Conservation (phyloP, 1,139 yeast genomes). For the Magnusiomyces tetraspermus region DNA sequence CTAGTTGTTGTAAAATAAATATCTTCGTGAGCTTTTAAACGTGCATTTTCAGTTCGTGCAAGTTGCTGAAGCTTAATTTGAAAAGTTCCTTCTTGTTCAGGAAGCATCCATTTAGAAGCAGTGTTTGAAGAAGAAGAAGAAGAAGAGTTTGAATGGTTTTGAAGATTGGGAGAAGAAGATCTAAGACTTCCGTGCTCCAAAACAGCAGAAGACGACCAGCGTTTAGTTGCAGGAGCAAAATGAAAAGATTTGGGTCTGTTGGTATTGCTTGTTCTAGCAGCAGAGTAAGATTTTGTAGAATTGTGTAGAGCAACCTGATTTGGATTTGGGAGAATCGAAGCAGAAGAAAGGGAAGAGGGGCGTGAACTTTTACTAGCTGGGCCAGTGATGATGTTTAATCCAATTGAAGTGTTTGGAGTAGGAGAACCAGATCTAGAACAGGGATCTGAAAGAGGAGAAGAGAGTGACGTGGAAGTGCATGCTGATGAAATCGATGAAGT, state of each 20-base stretch:
- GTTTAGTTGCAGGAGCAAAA: background rate
- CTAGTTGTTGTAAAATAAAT: background rate
- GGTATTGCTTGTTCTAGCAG: background rate
- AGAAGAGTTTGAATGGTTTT: background rate
- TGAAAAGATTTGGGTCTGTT: background rate
- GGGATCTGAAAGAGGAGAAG: too few relatives aligned
- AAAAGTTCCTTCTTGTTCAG: constrained; percentile 23
- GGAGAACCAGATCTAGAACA: too few relatives aligned
- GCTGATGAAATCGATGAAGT: too few relatives aligned
- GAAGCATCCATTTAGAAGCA: constrained; percentile 6
- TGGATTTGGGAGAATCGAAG: too few relatives aligned
- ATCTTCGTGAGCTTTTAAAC: constrained; percentile 12
- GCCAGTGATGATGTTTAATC: too few relatives aligned
- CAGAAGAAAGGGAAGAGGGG: too few relatives aligned
- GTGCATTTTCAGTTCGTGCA: constrained; percentile 30
- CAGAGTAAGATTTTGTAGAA: background rate
- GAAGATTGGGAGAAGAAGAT: constrained; percentile 1
- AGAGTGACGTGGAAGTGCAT: too few relatives aligned
- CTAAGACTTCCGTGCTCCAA: background rate
- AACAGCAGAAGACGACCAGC: constrained; percentile 2
- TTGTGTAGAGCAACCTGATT: too few relatives aligned
- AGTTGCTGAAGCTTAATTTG: constrained; percentile 27
- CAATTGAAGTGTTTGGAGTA: too few relatives aligned
- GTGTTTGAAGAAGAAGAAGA: background rate
- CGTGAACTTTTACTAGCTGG: too few relatives aligned